Evolutionary conservation across 176 grass and related monocot species (phyloP).

Genomic region (Rhipidocladum racemiflorum): DNA sequence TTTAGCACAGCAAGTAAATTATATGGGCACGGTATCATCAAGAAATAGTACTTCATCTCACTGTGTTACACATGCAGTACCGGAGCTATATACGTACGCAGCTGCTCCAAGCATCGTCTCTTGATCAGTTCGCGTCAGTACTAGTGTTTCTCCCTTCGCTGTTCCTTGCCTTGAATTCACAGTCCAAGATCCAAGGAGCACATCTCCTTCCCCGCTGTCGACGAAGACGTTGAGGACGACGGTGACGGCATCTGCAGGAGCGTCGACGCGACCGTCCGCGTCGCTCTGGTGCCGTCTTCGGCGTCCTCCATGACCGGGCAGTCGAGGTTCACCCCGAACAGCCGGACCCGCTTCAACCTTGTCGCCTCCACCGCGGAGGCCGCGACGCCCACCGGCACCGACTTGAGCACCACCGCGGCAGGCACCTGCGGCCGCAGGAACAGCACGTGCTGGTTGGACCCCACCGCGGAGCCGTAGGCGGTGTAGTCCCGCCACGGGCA

Average conservation of each 20-base stretch:
- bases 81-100: constrained; percentile 51
- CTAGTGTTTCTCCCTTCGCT: not conserved
- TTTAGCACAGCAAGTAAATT: constrained; percentile 24
- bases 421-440: constrained; percentile 57
- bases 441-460: constrained; percentile 35
- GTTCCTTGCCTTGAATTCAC: constrained; percentile 32
- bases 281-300: not conserved
- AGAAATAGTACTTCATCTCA: constrained; percentile 40
- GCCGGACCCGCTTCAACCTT: constrained; percentile 57
- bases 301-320: constrained; percentile 22
- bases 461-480: not conserved
- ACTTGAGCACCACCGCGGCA: constrained; percentile 57
- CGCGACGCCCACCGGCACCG: constrained; percentile 46
- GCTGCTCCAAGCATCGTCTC: constrained; percentile 25
- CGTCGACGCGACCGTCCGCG: not conserved
- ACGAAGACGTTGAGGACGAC: constrained; percentile 49
- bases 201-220: constrained; percentile 52
- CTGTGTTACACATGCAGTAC: constrained; percentile 33
- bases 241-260: constrained; percentile 28
- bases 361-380: constrained; percentile 14
- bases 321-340: constrained; percentile 89
- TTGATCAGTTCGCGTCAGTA: constrained; percentile 26
- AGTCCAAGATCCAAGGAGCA: constrained; percentile 81
- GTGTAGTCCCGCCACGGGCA: constrained; percentile 42
- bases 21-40: constrained; percentile 32